These are phyloP conservation scores for Claviceps digitariae DNA, from an alignment of 2,329 filamentous ascomycete genomes.

Conservation along the genomic window DNA sequence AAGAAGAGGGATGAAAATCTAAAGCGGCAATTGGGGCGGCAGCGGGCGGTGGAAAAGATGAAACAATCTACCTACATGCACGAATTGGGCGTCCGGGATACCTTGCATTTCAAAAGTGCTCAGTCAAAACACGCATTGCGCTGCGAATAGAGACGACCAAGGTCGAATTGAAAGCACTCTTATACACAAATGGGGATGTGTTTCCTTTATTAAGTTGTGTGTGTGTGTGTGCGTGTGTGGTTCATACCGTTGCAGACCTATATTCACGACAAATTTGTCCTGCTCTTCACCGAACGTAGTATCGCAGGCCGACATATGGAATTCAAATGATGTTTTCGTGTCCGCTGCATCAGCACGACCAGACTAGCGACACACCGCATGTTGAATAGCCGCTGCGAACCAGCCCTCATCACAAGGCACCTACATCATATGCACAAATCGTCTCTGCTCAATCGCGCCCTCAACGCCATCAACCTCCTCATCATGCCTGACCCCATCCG, in stretches of 20 bases:
- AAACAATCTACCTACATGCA: conserved; percentile 25
- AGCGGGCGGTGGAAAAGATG: conserved; percentile 12
- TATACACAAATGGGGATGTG: neutral
- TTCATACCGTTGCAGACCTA: too few relatives aligned
- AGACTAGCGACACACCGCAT: too few relatives aligned
- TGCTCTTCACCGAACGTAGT: too few relatives aligned
- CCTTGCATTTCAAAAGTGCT: conserved; percentile 36
- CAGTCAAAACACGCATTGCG: conserved; percentile 15
- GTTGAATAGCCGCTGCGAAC: too few relatives aligned
- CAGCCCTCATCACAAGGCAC: neutral
- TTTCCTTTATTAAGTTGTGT: neutral
- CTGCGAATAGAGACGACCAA: conserved; percentile 22
- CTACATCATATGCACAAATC: neutral
- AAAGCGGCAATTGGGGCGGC: conserved; percentile 1
- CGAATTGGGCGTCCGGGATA: conserved; percentile 41
- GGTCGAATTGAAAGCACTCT: conserved; percentile 23
- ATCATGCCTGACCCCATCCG: too few relatives aligned
- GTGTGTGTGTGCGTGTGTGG: too few relatives aligned
- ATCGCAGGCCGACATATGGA: too few relatives aligned
- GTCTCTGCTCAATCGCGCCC: neutral
- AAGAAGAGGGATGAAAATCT: conserved; percentile 11
- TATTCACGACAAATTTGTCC: too few relatives aligned
- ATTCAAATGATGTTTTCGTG: too few relatives aligned
- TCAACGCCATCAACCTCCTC: too few relatives aligned
- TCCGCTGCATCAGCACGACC: too few relatives aligned